phyloP scores from a whole-genome alignment of 345 rosid genomes.

The Limnanthes douglasii region DNA sequence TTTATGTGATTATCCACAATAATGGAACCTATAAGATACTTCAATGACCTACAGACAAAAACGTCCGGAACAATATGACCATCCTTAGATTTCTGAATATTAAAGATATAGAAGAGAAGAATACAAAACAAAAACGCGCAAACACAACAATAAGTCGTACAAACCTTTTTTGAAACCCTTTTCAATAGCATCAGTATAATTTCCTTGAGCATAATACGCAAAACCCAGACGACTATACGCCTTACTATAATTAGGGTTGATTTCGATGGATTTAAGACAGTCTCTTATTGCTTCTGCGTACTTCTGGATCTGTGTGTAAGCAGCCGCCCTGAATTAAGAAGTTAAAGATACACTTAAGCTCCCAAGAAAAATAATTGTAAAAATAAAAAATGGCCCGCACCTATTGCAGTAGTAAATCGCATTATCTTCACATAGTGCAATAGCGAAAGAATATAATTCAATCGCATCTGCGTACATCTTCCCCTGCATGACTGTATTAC shows the following conservation, averaged over 20 bases:
- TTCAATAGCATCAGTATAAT: slow-evolving; percentile 59
- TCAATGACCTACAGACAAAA: too few relatives aligned
- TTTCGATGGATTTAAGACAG: slow-evolving; percentile 64
- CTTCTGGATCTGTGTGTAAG: slow-evolving; percentile 56
- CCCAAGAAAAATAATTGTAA: neutral
- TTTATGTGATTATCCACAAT: too few relatives aligned
- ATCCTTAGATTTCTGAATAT: too few relatives aligned
- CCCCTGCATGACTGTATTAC: slow-evolving; percentile 76
- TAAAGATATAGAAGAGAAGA: neutral
- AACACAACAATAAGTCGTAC: neutral
- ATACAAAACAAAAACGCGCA: neutral
- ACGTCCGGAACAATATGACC: too few relatives aligned
- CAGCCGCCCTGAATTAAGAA: slow-evolving; percentile 56
- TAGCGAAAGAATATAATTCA: slow-evolving; percentile 64
- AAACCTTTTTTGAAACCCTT: slow-evolving; percentile 82
- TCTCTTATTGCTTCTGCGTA: slow-evolving; percentile 57
- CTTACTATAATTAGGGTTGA: slow-evolving; percentile 67
- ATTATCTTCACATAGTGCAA: slow-evolving; percentile 41
- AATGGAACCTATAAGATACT: too few relatives aligned
- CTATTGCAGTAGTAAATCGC: slow-evolving; percentile 90
- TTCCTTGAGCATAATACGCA: slow-evolving; percentile 70
- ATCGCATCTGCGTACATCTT: slow-evolving; percentile 53
- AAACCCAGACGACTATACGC: slow-evolving; percentile 88
- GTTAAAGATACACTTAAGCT: neutral
- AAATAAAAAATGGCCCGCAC: slow-evolving; percentile 22